These are phyloP conservation scores for Ceratobasidium sp. DNA, from an alignment of 1,284 basidiomycete species.

Conservation along the genomic window DNA sequence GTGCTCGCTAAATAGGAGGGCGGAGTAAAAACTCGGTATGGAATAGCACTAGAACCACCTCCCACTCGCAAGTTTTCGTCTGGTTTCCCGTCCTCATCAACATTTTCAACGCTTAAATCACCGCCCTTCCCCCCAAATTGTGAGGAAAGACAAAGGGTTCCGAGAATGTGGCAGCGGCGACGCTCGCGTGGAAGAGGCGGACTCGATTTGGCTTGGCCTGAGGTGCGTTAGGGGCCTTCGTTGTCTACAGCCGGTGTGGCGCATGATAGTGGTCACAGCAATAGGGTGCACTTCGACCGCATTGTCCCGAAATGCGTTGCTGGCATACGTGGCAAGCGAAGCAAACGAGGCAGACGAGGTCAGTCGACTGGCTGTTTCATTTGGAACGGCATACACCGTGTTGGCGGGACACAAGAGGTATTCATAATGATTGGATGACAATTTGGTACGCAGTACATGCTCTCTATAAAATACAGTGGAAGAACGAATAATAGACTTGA, in stretches of 20 bases:
- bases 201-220: slow-evolving; percentile 35
- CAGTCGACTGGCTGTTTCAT: neutral
- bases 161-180: slow-evolving; percentile 18
- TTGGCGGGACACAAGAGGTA: neutral
- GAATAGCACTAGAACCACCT: slow-evolving; percentile 26
- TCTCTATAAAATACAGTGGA: slow-evolving; percentile 36
- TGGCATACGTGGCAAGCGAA: slow-evolving; percentile 23
- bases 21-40: slow-evolving; percentile 1
- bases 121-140: neutral
- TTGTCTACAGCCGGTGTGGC: slow-evolving; percentile 26
- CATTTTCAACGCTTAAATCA: slow-evolving; percentile 4
- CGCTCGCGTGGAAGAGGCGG: slow-evolving; percentile 31
- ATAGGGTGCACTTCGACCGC: slow-evolving; percentile 1
- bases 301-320: neutral
- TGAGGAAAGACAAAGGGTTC: slow-evolving; percentile 24
- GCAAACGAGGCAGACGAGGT: neutral
- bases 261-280: slow-evolving; percentile 28
- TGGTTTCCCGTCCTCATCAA: slow-evolving; percentile 19
- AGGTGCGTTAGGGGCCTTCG: slow-evolving; percentile 17
- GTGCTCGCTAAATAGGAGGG: slow-evolving; percentile 22
- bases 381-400: neutral
- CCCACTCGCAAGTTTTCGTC: slow-evolving; percentile 12
- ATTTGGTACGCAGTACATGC: slow-evolving; percentile 34
- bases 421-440: slow-evolving; percentile 14
- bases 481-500: slow-evolving; percentile 34